A percentile compares a stretch with the other conserved stretches of the same genome.
Conservation (phyloP, 192 early-diverging fungal genomes). For the Coemansia sp. region DNA sequence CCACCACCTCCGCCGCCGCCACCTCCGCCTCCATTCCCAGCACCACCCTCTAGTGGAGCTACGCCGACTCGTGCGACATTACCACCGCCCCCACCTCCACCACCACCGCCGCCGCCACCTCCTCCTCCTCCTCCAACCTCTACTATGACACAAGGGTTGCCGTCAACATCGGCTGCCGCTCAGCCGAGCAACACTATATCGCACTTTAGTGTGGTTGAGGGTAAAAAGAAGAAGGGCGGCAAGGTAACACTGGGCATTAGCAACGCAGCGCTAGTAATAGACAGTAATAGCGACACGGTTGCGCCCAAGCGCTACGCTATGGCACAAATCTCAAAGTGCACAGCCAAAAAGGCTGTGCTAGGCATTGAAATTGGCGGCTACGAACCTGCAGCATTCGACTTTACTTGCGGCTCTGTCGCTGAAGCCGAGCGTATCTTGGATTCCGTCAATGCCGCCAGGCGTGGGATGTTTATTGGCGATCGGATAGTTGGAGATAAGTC, state of each 20-base stretch:
- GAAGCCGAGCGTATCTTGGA: slow-evolving; percentile 69
- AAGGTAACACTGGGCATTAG: slow-evolving; percentile 69
- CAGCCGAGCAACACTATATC: slow-evolving; percentile 29
- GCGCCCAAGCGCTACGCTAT: slow-evolving; percentile 54
- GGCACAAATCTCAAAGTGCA: slow-evolving; percentile 62
- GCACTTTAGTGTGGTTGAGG: slow-evolving; percentile 48
- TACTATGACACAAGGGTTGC: background rate
- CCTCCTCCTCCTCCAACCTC: slow-evolving; percentile 3
- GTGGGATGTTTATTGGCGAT: slow-evolving; percentile 55
- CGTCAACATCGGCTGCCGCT: background rate
- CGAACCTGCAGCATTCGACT: slow-evolving; percentile 61
- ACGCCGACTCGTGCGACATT: slow-evolving; percentile 8
- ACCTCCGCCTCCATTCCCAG: slow-evolving; percentile 8
- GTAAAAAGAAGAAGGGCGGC: slow-evolving; percentile 79
- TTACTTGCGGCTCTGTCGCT: slow-evolving; percentile 62
- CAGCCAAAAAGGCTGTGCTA: slow-evolving; percentile 66
- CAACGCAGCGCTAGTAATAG: slow-evolving; percentile 64
- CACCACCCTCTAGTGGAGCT: background rate
- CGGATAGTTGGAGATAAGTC: slow-evolving; percentile 17
- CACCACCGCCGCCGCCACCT: slow-evolving; percentile 6
- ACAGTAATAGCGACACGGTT: slow-evolving; percentile 57
- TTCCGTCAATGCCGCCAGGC: slow-evolving; percentile 62
- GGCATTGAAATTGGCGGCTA: slow-evolving; percentile 64
- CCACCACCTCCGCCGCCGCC: background rate
- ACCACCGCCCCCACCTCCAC: background rate